These are phyloP conservation scores for Berkeleyomyces basicola DNA, from an alignment of 2,329 filamentous ascomycete species.

Conservation along the genomic window DNA sequence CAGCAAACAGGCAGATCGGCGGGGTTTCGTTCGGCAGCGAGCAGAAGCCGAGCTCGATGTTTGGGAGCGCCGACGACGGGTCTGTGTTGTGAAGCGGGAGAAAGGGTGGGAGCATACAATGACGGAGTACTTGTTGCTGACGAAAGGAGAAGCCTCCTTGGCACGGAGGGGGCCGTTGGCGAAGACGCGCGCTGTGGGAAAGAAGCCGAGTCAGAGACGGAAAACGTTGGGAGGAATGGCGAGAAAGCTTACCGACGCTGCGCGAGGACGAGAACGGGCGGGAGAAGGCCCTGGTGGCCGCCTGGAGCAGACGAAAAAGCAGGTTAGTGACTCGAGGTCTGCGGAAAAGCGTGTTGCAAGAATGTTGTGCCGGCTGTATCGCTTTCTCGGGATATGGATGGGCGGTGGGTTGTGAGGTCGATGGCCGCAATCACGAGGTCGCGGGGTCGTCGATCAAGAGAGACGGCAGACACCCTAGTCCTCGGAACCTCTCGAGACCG, in stretches of 20 bases:
- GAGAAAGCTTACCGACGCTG: constrained; percentile 46
- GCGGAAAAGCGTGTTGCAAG: neutral
- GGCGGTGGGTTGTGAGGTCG: neutral
- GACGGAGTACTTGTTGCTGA: constrained; percentile 83
- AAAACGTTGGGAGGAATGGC: neutral
- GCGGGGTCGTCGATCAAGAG: neutral
- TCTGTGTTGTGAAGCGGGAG: neutral
- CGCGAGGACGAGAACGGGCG: constrained; percentile 79
- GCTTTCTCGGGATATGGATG: neutral
- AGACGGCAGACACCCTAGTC: neutral
- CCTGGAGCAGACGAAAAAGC: neutral
- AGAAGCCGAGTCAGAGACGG: neutral
- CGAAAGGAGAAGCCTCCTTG: constrained; percentile 77
- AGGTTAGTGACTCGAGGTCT: constrained; percentile 3
- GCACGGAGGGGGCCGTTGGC: constrained; percentile 73
- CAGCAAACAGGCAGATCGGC: neutral
- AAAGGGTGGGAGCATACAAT: constrained; percentile 46
- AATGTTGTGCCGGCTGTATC: neutral
- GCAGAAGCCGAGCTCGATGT: too few relatives aligned
- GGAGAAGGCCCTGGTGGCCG: constrained; percentile 36
- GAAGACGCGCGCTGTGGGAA: constrained; percentile 56
- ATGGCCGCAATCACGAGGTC: neutral
- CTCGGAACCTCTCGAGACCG: too few relatives aligned
- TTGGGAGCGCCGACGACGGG: neutral
- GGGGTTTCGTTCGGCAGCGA: too few relatives aligned